Percentiles rank a stretch among this genome's conserved stretches.
Conservation (phyloP, 2,329 filamentous ascomycete species). For the Calonectria henricotiae region DNA sequence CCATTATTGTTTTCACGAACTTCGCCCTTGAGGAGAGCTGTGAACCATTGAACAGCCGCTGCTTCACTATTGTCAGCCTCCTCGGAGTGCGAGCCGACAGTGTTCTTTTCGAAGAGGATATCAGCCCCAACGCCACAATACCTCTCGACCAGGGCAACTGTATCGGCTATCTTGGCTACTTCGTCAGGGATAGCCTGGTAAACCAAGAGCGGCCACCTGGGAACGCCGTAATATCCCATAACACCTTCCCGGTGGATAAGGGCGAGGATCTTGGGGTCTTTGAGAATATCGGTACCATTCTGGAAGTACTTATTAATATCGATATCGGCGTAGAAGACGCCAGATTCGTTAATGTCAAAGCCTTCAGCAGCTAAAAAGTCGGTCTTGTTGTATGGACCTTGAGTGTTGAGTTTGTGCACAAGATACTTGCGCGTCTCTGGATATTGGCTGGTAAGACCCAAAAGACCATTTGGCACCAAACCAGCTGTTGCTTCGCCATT, state of each 20-base stretch:
- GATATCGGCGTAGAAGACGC: no score
- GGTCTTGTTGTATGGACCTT: slow-evolving; percentile 33
- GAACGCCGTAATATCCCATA: slow-evolving; percentile 50
- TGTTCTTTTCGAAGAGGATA: slow-evolving; percentile 48
- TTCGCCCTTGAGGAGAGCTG: slow-evolving; percentile 38
- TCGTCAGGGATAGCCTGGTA: slow-evolving; percentile 47
- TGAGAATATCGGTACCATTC: slow-evolving; percentile 25
- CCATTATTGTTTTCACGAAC: slow-evolving; percentile 33
- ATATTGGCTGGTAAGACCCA: slow-evolving; percentile 48
- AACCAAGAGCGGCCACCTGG: slow-evolving; percentile 45
- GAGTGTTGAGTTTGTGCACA: slow-evolving; percentile 43
- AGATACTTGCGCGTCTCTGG: slow-evolving; percentile 42
- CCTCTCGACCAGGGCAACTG: slow-evolving; percentile 42
- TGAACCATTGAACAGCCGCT: slow-evolving; percentile 42
- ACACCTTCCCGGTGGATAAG: slow-evolving; percentile 46
- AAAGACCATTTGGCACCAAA: slow-evolving; percentile 40
- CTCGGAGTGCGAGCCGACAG: slow-evolving; percentile 39
- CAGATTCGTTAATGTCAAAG: slow-evolving; percentile 15
- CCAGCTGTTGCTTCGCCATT: slow-evolving; percentile 52
- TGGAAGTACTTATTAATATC: slow-evolving; percentile 45
- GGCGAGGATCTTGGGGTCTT: slow-evolving; percentile 29
- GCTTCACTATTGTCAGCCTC: slow-evolving; percentile 25
- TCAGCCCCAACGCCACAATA: slow-evolving; percentile 46
- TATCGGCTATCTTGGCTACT: slow-evolving; percentile 40
- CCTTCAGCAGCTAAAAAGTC: slow-evolving; percentile 47